Base-by-base conservation (phyloP, 805 yeast genomes). In the Scheffersomyces amazonensis region DNA sequence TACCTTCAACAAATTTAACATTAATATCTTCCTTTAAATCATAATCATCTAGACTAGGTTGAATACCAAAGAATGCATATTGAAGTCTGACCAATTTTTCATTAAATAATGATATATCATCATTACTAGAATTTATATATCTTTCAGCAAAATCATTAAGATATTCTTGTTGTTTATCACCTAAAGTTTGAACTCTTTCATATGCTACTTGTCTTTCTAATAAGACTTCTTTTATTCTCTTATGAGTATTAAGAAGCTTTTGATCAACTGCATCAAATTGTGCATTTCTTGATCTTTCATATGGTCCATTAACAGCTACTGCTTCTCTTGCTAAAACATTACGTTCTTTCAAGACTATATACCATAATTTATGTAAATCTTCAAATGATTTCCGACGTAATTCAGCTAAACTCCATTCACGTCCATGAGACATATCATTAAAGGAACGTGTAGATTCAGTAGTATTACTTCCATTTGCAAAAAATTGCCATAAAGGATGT, bases 401-500 rank as follows among this genome's bases (percentile, higher is more conserved):
- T 58, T 91, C 98, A 3, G 88, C 83, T 37, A 89, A 72, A 5
- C 83, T 66, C 99, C 99, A 93, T 4, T 93, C 68, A 51, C 96
- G 75, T 12, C 93, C 81, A 8, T 69, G 64, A 20, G 60, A 56
- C 20, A 80, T 52, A 16, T 81, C 86, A 2, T 71, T 76, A 2
- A 74, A 62, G 1, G 69, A 57, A 49, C 97, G 76, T 42, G 85
- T 64, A 42, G 81, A 78, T 7, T 49, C 40, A 51, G 74, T 70
- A 40, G 80, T 71, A 28, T 85, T 75, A 46, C 58, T 56, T 4
- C 71, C 74, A 3, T 55, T 57, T 10, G 65, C 61, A 67, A 91
- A 93, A 59, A 93, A 93, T 52, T 86, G 90, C 96, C 96, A 93
- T 46, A 93, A 71, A 21, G 98, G 99, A 63, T 93, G 99, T 58